These are phyloP conservation scores for Carallia pectinifolia DNA, from an alignment of 345 rosid genomes.

Conservation along the genomic window DNA sequence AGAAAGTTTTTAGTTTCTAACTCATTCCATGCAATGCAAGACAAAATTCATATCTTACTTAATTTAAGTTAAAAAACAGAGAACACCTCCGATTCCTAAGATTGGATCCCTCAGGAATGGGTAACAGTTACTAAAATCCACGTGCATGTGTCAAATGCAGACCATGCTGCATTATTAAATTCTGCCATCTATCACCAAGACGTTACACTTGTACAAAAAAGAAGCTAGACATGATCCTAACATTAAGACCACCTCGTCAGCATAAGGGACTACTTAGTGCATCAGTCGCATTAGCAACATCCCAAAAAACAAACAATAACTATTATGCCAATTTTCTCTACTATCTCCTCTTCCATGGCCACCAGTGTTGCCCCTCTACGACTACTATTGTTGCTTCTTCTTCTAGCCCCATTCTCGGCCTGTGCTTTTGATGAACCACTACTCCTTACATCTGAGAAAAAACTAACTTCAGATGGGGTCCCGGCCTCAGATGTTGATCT, in stretches of 20 bases:
- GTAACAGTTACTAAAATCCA: background rate
- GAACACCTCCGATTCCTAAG: background rate
- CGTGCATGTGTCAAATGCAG: background rate
- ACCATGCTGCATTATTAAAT: background rate
- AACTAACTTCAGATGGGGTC: background rate
- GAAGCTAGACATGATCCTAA: background rate
- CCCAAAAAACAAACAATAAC: background rate
- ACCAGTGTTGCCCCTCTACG: constrained; percentile 18
- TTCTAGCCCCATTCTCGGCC: background rate
- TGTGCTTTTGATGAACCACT: constrained; percentile 20
- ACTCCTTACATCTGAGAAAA: background rate
- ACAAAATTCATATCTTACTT: too few relatives aligned
- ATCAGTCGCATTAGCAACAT: background rate
- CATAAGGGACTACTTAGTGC: background rate
- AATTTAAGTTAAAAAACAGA: too few relatives aligned
- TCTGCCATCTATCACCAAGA: background rate
- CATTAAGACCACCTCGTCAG: background rate
- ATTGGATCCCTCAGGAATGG: background rate
- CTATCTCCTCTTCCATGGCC: background rate
- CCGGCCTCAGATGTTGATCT: constrained; percentile 44
- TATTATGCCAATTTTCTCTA: background rate
- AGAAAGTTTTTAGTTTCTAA: too few relatives aligned
- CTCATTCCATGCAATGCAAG: too few relatives aligned
- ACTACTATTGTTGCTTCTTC: constrained; percentile 18
- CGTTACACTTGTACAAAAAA: background rate